Conservation (phyloP, 225 moss, liverwort and hornwort genomes). For the Takakia lepidozioides region DNA sequence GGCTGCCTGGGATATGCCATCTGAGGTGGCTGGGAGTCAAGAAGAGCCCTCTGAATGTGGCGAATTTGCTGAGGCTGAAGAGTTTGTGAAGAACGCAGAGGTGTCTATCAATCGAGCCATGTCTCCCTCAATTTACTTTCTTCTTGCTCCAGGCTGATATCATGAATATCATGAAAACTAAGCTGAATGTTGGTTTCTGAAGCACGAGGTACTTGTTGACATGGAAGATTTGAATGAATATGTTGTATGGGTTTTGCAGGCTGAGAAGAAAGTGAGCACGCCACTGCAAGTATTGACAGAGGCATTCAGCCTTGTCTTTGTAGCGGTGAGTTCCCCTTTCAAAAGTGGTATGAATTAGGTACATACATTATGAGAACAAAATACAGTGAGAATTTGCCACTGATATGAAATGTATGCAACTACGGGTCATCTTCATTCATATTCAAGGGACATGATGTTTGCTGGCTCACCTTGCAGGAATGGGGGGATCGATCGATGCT, state of each 20-base stretch:
- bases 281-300: slow-evolving; percentile 62
- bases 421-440: no score
- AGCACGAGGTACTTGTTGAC: no score
- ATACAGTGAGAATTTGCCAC: no score
- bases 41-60: slow-evolving; percentile 33
- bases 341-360: no score
- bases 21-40: slow-evolving; percentile 22
- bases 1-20: slow-evolving; percentile 71
- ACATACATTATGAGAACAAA: no score
- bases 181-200: no score
- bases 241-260: slow-evolving; percentile 21
- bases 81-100: slow-evolving; percentile 65
- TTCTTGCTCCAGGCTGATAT: no score
- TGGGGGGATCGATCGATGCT: slow-evolving; percentile 99
- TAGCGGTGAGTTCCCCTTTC: slow-evolving; percentile 63
- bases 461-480: slow-evolving; percentile 54
- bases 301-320: slow-evolving; percentile 77
- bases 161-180: no score
- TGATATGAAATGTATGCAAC: no score
- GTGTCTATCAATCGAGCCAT: no score
- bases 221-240: background rate
- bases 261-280: slow-evolving; percentile 50
- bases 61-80: slow-evolving; percentile 88
- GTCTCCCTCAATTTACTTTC: no score
- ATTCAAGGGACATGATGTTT: no score